A percentile compares a stretch with the other conserved stretches of the same genome.
phyloP scores from a whole-genome alignment of 257 asterid genomes.

The Solanum acaule region DNA sequence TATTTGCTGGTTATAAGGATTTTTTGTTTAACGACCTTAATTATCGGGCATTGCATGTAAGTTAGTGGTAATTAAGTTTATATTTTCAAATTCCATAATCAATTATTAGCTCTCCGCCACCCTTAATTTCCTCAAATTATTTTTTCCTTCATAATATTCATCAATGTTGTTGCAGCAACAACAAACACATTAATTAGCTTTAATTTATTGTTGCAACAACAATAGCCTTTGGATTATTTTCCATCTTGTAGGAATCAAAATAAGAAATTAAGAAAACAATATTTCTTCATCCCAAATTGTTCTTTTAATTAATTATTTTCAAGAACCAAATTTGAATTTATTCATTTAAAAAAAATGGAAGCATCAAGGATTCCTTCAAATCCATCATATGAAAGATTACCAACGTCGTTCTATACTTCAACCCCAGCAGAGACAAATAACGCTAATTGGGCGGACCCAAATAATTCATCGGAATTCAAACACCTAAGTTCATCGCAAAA shows the following conservation, averaged over 20 bases:
- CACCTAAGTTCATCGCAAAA: background rate
- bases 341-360: background rate
- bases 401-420: background rate
- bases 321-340: background rate
- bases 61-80: background rate
- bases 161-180: background rate
- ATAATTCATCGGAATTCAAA: background rate
- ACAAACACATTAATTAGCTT: background rate
- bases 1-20: background rate
- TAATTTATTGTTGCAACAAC: background rate
- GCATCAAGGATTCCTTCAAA: background rate
- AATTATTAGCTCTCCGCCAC: background rate
- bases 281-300: background rate
- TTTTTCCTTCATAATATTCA: background rate
- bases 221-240: background rate
- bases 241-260: background rate
- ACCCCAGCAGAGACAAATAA: background rate
- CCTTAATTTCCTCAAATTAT: background rate
- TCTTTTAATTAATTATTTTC: background rate
- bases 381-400: background rate
- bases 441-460: background rate
- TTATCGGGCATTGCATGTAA: background rate
- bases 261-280: background rate
- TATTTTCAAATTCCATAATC: background rate
- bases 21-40: background rate